These are phyloP conservation scores for Coriaria nepalensis DNA, from an alignment of 306 rosid genomes.

Conservation along the genomic window DNA sequence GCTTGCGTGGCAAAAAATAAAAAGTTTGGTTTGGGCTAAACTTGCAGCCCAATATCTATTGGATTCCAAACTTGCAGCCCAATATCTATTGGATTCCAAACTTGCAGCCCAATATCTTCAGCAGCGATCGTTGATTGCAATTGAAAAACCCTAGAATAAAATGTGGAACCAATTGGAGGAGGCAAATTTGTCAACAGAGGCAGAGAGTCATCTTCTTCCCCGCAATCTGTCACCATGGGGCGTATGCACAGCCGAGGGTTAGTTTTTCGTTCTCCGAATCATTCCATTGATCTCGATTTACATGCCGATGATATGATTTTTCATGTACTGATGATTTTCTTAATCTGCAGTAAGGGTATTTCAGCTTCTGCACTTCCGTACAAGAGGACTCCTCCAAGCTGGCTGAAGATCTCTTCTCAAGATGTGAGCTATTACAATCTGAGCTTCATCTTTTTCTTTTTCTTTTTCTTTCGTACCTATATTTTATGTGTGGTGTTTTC, in stretches of 20 bases:
- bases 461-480: slow-evolving; percentile 1
- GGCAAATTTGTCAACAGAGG: slow-evolving; percentile 2
- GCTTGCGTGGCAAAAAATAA: too few species aligned
- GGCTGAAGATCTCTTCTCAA: slow-evolving; percentile 66
- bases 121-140: too few species aligned
- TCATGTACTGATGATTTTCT: slow-evolving; percentile 1
- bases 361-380: slow-evolving; percentile 79
- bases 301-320: neutral
- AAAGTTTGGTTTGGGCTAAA: too few species aligned
- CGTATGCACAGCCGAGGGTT: slow-evolving; percentile 89
- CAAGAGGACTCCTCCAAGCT: slow-evolving; percentile 63
- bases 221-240: slow-evolving; percentile 41
- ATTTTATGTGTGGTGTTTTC: neutral
- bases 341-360: slow-evolving; percentile 60
- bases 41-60: too few species aligned
- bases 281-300: neutral
- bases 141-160: too few species aligned
- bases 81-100: too few species aligned
- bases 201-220: slow-evolving; percentile 6
- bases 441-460: neutral
- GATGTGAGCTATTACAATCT: slow-evolving; percentile 31
- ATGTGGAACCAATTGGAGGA: slow-evolving; percentile 8
- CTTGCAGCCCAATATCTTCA: too few species aligned
- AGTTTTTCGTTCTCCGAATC: slow-evolving; percentile 7
- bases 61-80: too few species aligned